These are phyloP conservation scores for Nakazawaea siamensis DNA, from an alignment of 805 yeast genomes.

Conservation along the genomic window DNA sequence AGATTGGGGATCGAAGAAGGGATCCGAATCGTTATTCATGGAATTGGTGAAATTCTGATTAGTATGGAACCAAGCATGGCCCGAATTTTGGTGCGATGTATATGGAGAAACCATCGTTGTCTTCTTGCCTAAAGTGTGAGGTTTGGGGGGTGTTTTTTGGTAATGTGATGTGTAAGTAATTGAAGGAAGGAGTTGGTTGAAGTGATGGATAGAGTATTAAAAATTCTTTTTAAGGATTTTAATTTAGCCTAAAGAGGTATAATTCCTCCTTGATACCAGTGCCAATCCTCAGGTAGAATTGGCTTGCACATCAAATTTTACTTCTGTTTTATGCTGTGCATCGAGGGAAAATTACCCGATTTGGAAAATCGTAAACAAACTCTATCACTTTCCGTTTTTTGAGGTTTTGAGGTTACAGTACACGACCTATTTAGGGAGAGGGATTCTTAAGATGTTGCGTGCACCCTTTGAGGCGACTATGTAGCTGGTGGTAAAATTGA, in stretches of 20 bases:
- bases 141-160: background rate
- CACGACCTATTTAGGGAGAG: no score
- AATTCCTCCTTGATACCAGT: no score
- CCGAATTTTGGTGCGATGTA: background rate
- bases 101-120: slow-evolving; percentile 5
- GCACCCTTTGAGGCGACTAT: no score
- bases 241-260: background rate
- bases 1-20: slow-evolving; percentile 22
- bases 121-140: background rate
- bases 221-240: no score
- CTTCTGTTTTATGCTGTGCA: background rate
- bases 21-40: slow-evolving; percentile 9
- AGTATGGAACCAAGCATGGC: slow-evolving; percentile 1
- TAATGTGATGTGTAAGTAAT: background rate
- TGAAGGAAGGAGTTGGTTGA: no score
- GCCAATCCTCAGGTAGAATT: no score
- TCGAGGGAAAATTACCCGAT: slow-evolving; percentile 14
- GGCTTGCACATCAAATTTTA: no score
- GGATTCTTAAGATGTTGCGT: no score
- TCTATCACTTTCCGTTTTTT: slow-evolving; percentile 5
- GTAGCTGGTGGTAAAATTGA: no score
- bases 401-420: no score
- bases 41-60: background rate
- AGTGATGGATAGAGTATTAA: no score
- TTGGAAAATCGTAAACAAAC: slow-evolving; percentile 20